Conservation (phyloP, 2,329 filamentous ascomycete species). For the Dactylellina parvicollis region DNA sequence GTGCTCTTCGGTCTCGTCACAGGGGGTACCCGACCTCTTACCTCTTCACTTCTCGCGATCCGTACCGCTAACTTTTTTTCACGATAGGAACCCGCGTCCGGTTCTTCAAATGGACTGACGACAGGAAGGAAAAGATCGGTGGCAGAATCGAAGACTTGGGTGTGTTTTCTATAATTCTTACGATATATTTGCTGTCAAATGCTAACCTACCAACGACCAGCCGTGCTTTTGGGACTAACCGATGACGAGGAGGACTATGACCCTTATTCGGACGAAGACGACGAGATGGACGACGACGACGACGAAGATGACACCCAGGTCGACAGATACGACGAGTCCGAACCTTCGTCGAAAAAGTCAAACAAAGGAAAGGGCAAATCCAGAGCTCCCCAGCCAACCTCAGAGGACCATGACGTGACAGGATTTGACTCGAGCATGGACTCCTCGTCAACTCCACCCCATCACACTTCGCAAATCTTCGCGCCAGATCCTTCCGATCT, state of each 20-base stretch:
- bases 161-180: neutral
- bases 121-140: conserved; percentile 34
- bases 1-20: conserved; percentile 50
- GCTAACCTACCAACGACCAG: conserved; percentile 6
- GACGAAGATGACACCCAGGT: neutral
- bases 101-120: conserved; percentile 52
- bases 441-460: conserved; percentile 23
- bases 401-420: conserved; percentile 2
- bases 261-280: conserved; percentile 37
- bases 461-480: conserved; percentile 41
- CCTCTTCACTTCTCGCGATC: neutral
- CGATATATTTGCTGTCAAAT: neutral
- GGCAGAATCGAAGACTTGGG: conserved; percentile 46
- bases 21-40: conserved; percentile 13
- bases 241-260: conserved; percentile 52
- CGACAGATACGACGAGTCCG: conserved; percentile 2
- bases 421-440: neutral
- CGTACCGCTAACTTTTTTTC: neutral
- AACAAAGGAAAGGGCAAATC: conserved; percentile 49
- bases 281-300: conserved; percentile 11
- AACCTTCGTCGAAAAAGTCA: neutral
- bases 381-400: neutral
- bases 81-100: conserved; percentile 41
- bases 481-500: conserved; percentile 35
- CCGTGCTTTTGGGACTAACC: conserved; percentile 41